These are phyloP conservation scores for Harringtonia lauricola DNA, from an alignment of 2,329 filamentous ascomycete genomes.

Conservation along the genomic window DNA sequence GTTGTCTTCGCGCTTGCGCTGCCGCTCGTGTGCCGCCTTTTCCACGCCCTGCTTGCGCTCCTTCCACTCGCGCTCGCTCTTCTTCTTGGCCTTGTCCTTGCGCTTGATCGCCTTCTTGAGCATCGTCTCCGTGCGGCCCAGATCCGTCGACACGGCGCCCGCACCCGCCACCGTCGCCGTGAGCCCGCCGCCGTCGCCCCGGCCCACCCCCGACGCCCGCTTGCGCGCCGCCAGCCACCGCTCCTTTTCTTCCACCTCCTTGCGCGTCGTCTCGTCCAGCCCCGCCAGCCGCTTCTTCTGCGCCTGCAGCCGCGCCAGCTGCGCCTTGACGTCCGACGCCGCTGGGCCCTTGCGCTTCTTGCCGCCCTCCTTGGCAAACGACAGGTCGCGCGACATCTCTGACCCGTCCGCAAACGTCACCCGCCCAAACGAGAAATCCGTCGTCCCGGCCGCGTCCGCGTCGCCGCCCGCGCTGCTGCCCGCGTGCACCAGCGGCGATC, in stretches of 20 bases:
- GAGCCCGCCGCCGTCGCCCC: constrained; percentile 45
- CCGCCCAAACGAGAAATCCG: constrained; percentile 79
- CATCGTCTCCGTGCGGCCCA: constrained; percentile 42
- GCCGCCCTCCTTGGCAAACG: constrained; percentile 36
- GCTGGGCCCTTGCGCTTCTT: constrained; percentile 62
- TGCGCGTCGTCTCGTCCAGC: constrained; percentile 70
- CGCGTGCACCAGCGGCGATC: constrained; percentile 33
- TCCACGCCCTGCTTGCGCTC: constrained; percentile 62
- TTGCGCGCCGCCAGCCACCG: constrained; percentile 86
- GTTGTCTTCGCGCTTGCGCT: constrained; percentile 75
- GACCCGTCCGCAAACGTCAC: constrained; percentile 86
- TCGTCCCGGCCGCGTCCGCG: constrained; percentile 38
- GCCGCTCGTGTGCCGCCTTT: constrained; percentile 66
- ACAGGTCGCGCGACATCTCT: constrained; percentile 62
- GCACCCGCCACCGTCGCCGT: constrained; percentile 9
- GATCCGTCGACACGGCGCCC: constrained; percentile 4
- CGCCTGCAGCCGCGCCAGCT: constrained; percentile 75
- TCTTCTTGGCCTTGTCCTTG: constrained; percentile 80
- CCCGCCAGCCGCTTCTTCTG: constrained; percentile 70
- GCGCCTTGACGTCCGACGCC: constrained; percentile 65
- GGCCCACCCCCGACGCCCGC: constrained; percentile 60
- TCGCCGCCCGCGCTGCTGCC: constrained; percentile 41
- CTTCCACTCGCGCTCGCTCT: constrained; percentile 82
- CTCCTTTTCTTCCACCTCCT: constrained; percentile 87
- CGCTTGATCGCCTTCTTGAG: constrained; percentile 93